Percentiles rank a stretch among this genome's conserved stretches.
phyloP scores from a whole-genome alignment of 306 rosid genomes.

The Albizia julibrissin region DNA sequence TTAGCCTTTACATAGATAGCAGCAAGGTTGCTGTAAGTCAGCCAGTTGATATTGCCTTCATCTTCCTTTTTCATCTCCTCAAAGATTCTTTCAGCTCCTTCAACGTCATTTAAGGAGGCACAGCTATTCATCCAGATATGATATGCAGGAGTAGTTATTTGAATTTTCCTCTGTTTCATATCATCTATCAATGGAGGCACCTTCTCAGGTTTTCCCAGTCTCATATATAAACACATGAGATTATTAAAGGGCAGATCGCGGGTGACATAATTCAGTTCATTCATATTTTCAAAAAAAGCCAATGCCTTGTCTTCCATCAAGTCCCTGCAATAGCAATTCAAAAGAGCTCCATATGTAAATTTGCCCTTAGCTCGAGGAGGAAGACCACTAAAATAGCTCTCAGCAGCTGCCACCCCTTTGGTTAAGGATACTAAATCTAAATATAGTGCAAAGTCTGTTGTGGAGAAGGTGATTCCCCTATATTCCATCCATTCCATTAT shows the following conservation, averaged over 20 bases:
- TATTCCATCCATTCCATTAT: conserved; percentile 87
- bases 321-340: conserved; percentile 73
- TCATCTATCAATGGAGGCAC: conserved; percentile 51
- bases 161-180: conserved; percentile 66
- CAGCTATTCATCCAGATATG: conserved; percentile 79
- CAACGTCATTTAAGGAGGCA: conserved; percentile 49
- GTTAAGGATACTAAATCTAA: conserved; percentile 70
- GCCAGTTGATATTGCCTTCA: conserved; percentile 49
- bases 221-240: conserved; percentile 72
- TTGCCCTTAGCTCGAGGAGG: conserved; percentile 52
- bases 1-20: conserved; percentile 68
- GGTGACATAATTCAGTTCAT: conserved; percentile 46
- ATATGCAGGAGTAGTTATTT: conserved; percentile 40
- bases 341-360: conserved; percentile 67
- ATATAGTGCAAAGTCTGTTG: conserved; percentile 52
- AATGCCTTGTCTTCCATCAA: conserved; percentile 63
- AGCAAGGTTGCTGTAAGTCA: conserved; percentile 71
- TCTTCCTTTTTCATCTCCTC: conserved; percentile 63
- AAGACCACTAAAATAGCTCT: conserved; percentile 55
- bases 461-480: conserved; percentile 54
- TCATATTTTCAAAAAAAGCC: conserved; percentile 54
- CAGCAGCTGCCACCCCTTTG: conserved; percentile 71
- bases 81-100: conserved; percentile 51
- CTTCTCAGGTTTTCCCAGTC: conserved; percentile 56
- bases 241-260: conserved; percentile 47